Percentiles rank a stretch among this genome's conserved stretches.
Conservation (phyloP, 257 asterid species). For the Penstemon newberryi region DNA sequence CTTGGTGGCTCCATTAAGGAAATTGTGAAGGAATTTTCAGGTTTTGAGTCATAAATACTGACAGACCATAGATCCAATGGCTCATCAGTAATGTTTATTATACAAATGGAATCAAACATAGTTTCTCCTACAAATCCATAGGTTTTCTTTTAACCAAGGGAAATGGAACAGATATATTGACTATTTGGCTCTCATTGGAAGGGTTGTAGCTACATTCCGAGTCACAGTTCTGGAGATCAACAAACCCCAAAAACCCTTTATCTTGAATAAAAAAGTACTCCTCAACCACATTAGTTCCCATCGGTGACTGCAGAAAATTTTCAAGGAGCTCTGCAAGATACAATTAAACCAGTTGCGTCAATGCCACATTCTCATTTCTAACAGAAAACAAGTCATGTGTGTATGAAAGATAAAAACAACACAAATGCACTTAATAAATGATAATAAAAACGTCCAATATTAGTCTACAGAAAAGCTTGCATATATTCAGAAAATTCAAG, state of each 20-base stretch:
- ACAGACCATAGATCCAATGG: slow-evolving; percentile 73
- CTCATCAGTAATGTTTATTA: slow-evolving; percentile 53
- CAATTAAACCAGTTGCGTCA: slow-evolving; percentile 21
- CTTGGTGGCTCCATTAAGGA: slow-evolving; percentile 84
- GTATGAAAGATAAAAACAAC: too few relatives aligned
- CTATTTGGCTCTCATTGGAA: slow-evolving; percentile 53
- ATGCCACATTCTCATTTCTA: slow-evolving; percentile 22
- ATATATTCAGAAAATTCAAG: too few relatives aligned
- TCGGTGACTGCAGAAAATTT: slow-evolving; percentile 24
- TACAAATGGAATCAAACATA: slow-evolving; percentile 47
- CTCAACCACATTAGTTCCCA: slow-evolving; percentile 72
- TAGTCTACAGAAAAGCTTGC: too few relatives aligned
- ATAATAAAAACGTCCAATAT: too few relatives aligned
- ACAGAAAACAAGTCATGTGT: not conserved
- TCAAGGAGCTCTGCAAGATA: slow-evolving; percentile 35
- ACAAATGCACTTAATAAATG: too few relatives aligned
- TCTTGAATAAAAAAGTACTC: slow-evolving; percentile 73
- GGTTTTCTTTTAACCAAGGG: slow-evolving; percentile 62
- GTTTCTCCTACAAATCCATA: slow-evolving; percentile 68
- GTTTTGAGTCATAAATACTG: slow-evolving; percentile 80
- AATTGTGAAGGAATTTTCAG: slow-evolving; percentile 62
- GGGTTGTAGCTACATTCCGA: slow-evolving; percentile 68
- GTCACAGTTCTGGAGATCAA: slow-evolving; percentile 56
- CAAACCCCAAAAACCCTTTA: slow-evolving; percentile 79
- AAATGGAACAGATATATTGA: slow-evolving; percentile 74